A percentile compares a stretch with the other conserved stretches of the same genome.
These are phyloP conservation scores for Chimonanthus salicifolius DNA, from an alignment of 164 flowering plant genomes.

Conservation along the genomic window DNA sequence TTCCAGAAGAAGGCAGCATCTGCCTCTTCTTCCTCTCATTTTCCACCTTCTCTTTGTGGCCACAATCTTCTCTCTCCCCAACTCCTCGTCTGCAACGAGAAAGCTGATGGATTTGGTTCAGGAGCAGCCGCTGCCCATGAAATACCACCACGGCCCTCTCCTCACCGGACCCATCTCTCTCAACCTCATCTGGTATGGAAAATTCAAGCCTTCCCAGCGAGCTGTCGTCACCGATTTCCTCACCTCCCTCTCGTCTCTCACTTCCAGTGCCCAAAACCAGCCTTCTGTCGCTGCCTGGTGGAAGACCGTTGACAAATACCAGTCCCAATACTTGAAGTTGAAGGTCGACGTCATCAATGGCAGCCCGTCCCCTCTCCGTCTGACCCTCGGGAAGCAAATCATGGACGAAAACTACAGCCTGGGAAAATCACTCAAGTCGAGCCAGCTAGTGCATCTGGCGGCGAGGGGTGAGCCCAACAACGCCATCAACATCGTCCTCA, in stretches of 20 bases:
- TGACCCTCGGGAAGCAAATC: constrained; percentile 17
- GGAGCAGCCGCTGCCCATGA: constrained; percentile 7
- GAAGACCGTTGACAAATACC: constrained; percentile 19
- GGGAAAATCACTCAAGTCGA: constrained; percentile 28
- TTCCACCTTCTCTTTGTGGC: background rate
- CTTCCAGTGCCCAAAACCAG: background rate
- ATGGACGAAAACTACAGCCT: constrained; percentile 26
- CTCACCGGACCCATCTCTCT: constrained; percentile 19
- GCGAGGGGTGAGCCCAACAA: constrained; percentile 5
- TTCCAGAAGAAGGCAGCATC: background rate
- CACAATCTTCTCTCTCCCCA: background rate
- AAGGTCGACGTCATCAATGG: too few relatives aligned
- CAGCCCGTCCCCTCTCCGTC: background rate
- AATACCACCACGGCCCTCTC: constrained; percentile 28
- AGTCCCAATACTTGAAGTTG: constrained; percentile 1
- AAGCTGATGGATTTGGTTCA: constrained; percentile 6
- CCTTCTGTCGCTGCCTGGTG: constrained; percentile 23
- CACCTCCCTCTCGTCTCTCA: constrained; percentile 12
- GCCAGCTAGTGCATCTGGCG: constrained; percentile 6
- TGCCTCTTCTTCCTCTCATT: background rate
- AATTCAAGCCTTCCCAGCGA: constrained; percentile 21
- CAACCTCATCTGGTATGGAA: constrained; percentile 32
- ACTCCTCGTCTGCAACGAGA: constrained; percentile 1
- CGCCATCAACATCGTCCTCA: constrained; percentile 29
- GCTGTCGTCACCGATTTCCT: constrained; percentile 24